A percentile compares a stretch with the other conserved stretches of the same genome.
Evolutionary conservation across 345 rosid genomes (phyloP).

Genomic region (Clausena lansium): DNA sequence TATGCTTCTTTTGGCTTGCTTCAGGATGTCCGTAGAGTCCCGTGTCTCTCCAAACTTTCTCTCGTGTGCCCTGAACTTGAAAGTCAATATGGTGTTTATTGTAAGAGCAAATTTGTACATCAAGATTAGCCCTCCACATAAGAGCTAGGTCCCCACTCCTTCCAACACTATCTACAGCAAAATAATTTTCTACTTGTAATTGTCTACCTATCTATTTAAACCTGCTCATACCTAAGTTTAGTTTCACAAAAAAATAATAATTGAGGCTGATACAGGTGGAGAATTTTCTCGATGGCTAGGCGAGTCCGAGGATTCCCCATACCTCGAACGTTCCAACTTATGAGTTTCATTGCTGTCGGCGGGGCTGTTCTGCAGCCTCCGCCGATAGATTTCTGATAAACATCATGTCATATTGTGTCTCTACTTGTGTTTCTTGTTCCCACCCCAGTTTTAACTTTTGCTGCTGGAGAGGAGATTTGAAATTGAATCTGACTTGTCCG

Average conservation of each 20-base stretch:
- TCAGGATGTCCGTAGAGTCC: neutral
- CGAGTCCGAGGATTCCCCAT: neutral
- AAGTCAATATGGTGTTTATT: too few relatives aligned
- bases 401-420: too few relatives aligned
- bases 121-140: too few relatives aligned
- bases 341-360: neutral
- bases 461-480: too few relatives aligned
- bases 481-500: too few relatives aligned
- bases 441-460: too few relatives aligned
- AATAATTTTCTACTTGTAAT: too few relatives aligned
- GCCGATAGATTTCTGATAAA: fast-evolving
- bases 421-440: too few relatives aligned
- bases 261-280: neutral
- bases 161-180: neutral
- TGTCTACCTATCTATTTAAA: neutral
- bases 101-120: too few relatives aligned
- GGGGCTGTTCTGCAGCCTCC: neutral
- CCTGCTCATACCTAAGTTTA: too few relatives aligned
- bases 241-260: too few relatives aligned
- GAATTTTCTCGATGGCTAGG: fast-evolving
- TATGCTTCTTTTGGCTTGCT: neutral
- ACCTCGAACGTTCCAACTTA: neutral
- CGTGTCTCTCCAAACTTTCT: neutral
- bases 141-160: neutral
- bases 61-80: neutral